Evolutionary conservation across 208 protist genomes (phyloP).

Genomic region (Endotrypanum monterogeii): DNA sequence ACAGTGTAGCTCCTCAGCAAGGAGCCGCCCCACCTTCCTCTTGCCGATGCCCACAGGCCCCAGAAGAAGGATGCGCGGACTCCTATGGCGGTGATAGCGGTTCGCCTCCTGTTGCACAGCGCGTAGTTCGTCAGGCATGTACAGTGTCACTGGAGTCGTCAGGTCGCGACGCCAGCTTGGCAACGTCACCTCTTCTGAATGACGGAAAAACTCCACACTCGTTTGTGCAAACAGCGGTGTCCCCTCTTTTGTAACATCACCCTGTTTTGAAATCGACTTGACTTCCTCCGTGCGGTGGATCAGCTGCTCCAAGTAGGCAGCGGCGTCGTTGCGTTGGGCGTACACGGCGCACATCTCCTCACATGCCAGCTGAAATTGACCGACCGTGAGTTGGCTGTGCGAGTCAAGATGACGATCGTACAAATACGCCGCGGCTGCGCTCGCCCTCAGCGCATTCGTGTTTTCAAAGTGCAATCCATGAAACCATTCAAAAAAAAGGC

Average conservation of each 20-base stretch:
- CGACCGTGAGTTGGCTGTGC: conserved; percentile 42
- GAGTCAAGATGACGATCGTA: conserved; percentile 54
- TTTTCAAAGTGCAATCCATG: conserved; percentile 65
- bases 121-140: conserved; percentile 66
- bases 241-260: background rate
- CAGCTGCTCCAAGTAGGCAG: conserved; percentile 53
- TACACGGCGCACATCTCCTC: conserved; percentile 54
- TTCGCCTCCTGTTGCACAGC: conserved; percentile 41
- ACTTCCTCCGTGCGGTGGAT: conserved; percentile 32
- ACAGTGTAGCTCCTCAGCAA: conserved; percentile 62
- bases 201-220: conserved; percentile 40
- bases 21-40: conserved; percentile 37
- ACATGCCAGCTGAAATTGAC: conserved; percentile 60
- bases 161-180: conserved; percentile 37
- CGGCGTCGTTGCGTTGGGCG: conserved; percentile 44
- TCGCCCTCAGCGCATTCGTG: conserved; percentile 46
- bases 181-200: conserved; percentile 21
- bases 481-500: conserved; percentile 79
- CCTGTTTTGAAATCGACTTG: background rate
- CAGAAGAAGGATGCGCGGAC: conserved; percentile 60
- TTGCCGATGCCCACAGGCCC: conserved; percentile 61
- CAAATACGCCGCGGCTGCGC: conserved; percentile 51
- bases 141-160: conserved; percentile 55
- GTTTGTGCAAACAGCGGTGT: background rate
- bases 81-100: conserved; percentile 33